phyloP scores from a whole-genome alignment of 2,329 filamentous ascomycete species.

The Lasiodiplodia hormozganensis region DNA sequence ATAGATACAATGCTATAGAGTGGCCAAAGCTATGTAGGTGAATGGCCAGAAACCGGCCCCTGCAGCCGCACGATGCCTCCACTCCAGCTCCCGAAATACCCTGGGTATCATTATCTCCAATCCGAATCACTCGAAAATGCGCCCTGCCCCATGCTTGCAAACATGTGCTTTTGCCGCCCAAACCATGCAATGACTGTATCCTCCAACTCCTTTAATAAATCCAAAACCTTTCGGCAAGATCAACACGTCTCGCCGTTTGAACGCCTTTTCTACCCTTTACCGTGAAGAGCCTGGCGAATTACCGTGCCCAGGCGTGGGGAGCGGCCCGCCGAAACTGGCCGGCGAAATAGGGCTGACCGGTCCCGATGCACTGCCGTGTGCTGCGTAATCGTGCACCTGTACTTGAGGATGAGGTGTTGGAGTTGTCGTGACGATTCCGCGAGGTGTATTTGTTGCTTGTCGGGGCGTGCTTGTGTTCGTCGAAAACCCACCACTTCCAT shows the following conservation, averaged over 20 bases:
- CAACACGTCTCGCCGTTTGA: neutral
- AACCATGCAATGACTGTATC: conserved; percentile 17
- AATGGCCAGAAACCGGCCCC: conserved; percentile 5
- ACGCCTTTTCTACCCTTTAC: neutral
- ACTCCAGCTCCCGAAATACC: conserved; percentile 20
- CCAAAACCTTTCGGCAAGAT: conserved; percentile 2
- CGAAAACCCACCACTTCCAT: neutral
- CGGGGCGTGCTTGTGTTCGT: neutral
- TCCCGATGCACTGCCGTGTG: conserved; percentile 7
- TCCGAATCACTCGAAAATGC: conserved; percentile 20
- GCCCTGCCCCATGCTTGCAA: conserved; percentile 23
- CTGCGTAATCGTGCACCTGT: conserved; percentile 20
- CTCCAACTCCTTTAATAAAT: conserved; percentile 20
- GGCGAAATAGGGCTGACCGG: conserved; percentile 7
- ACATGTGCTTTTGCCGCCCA: conserved; percentile 22
- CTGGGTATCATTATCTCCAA: conserved; percentile 26
- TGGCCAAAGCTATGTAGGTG: conserved; percentile 8
- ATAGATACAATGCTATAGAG: conserved; percentile 9
- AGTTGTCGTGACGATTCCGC: neutral
- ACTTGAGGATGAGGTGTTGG: neutral
- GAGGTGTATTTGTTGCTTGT: neutral
- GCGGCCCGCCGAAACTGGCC: conserved; percentile 5
- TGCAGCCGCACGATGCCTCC: conserved; percentile 9
- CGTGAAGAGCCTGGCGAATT: neutral
- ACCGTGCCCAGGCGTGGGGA: neutral